Conservation (phyloP, 495 filamentous ascomycete species). For the Pseudomonodictys pantanalensis region DNA sequence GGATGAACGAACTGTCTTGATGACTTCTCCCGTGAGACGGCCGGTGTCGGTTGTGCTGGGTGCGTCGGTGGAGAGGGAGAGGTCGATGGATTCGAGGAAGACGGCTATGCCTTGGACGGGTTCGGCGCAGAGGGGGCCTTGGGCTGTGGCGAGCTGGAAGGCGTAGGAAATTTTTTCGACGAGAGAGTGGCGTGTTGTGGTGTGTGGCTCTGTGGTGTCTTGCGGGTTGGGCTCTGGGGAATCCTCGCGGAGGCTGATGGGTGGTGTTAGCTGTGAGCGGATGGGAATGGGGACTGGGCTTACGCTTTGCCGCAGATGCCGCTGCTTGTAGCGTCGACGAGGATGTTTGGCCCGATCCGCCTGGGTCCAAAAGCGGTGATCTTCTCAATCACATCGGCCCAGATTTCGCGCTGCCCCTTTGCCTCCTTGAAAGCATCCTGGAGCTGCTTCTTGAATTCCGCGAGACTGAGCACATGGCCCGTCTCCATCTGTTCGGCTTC, state of each 20-base stretch:
- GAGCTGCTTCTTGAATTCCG: constrained; percentile 74
- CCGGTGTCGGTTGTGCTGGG: constrained; percentile 63
- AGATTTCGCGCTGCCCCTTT: constrained; percentile 65
- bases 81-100: constrained; percentile 75
- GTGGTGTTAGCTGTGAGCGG: constrained; percentile 19
- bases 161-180: constrained; percentile 87
- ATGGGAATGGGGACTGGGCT: constrained; percentile 27
- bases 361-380: constrained; percentile 87
- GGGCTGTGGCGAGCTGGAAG: constrained; percentile 87
- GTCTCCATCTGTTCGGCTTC: constrained; percentile 48
- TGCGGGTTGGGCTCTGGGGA: neutral
- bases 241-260: constrained; percentile 35
- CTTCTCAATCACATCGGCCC: constrained; percentile 73
- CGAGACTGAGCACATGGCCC: constrained; percentile 58
- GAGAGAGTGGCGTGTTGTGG: constrained; percentile 65
- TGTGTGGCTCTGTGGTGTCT: constrained; percentile 41
- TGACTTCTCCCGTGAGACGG: constrained; percentile 84
- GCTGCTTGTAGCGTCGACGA: constrained; percentile 77
- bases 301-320: constrained; percentile 74
- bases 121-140: constrained; percentile 89
- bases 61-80: constrained; percentile 55
- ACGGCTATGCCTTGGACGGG: constrained; percentile 91
- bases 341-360: constrained; percentile 80
- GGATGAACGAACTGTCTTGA: constrained; percentile 80
- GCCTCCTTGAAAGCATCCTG: constrained; percentile 62